A percentile compares a stretch with the other conserved stretches of the same genome.
phyloP scores from a whole-genome alignment of 352 stramenopile species.

The Phytophthora parvispora region DNA sequence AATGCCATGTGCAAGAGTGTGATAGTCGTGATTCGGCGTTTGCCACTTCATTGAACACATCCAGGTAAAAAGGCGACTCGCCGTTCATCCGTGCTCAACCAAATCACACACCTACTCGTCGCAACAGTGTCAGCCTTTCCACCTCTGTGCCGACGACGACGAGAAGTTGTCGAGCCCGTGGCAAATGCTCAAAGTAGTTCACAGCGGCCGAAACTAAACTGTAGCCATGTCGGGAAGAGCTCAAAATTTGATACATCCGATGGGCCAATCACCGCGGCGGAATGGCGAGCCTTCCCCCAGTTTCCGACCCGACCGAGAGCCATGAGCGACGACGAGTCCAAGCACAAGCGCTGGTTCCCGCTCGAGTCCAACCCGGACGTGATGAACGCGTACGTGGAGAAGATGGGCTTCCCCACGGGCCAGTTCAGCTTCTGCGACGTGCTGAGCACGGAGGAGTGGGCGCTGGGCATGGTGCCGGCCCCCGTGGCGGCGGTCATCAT shows the following conservation, averaged over 20 bases:
- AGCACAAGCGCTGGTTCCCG: slow-evolving; percentile 88
- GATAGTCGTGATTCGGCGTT: too few relatives aligned
- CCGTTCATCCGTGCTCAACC: too few relatives aligned
- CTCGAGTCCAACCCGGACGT: slow-evolving; percentile 97
- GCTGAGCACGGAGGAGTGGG: slow-evolving; percentile 97
- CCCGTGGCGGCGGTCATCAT: slow-evolving; percentile 95
- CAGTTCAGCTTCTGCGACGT: slow-evolving; percentile 95
- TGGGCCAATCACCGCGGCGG: not conserved
- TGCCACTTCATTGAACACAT: too few relatives aligned
- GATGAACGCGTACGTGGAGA: slow-evolving; percentile 97
- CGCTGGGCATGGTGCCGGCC: slow-evolving; percentile 96
- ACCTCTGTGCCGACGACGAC: too few relatives aligned
- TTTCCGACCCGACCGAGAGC: not conserved
- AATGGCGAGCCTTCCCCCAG: not conserved
- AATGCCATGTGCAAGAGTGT: too few relatives aligned
- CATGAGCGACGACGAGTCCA: slow-evolving; percentile 54
- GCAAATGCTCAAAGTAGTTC: too few relatives aligned
- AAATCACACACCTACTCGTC: too few relatives aligned
- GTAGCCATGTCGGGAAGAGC: too few relatives aligned
- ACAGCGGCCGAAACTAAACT: too few relatives aligned
- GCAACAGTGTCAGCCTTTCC: too few relatives aligned
- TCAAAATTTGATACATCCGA: not conserved
- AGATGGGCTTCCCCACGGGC: slow-evolving; percentile 93
- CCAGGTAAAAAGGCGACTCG: too few relatives aligned
- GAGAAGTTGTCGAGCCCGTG: too few relatives aligned